Evolutionary conservation across 345 rosid species (phyloP), one percentile per base, ranked within the genome.

Genomic region (Hibiscus syriacus): DNA sequence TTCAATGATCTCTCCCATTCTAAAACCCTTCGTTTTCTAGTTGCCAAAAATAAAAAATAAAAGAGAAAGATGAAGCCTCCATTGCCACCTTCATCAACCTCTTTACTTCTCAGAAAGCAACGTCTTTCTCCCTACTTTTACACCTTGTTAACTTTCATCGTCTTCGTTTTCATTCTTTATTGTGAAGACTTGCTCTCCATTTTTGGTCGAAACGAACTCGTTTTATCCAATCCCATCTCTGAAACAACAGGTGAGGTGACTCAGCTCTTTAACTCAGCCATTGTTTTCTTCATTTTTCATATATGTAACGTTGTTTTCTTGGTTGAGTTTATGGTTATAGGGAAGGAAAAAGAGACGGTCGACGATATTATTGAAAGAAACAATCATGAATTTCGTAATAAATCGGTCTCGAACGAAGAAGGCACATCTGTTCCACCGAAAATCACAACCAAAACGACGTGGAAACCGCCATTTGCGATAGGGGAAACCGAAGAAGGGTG

Each of bases 111-210:
- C 0, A 76, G 90, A 75, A 94, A 86, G 70, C 41, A 90, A 6
- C 90, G 89, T 36, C 76, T 84, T 61, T 85, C 92, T 64, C 95
- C 97, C 9, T 86, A 84, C 69, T 80, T 89, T 74, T 83, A 86
- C 79, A 80, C 92, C 32, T 71, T 92, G 1, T 1, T 92, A 1
- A 82, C 80, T 22, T 88, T 92, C 82, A 82, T 85, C 5, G 68
- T 84, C 76, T 87, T 95, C 27, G 94, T 88, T 23, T 56, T 79
- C 22, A 72, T 86, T 9, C 89, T 95, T 39, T 85, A 90, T 26
- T 86, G 92, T 0, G 93, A 90, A 67, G 92, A 89, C 66, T 80
- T 94, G 82, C 60, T 81, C 77, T 86, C 92, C 78, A 77, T 85
- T 20, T 77, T 84, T 6, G 77, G 78, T 22, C 85, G 29, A 53